Base-by-base conservation (phyloP, 108 stramenopile species). In the Epithemia pelagica region DNA sequence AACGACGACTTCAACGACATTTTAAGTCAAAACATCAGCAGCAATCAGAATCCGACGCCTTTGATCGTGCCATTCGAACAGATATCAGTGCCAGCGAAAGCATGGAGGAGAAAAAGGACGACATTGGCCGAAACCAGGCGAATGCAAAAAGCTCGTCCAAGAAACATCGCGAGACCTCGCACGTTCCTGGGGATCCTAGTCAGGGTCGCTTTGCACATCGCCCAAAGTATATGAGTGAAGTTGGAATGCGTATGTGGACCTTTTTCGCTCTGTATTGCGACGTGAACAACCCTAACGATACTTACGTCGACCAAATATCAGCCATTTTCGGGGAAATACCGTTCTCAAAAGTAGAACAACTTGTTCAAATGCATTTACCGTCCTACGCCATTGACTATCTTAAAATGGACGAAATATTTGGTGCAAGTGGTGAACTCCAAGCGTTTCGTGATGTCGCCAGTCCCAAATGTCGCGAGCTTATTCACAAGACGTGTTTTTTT, bases 391-490 rank as follows among this genome's bases (percentile, higher is more conserved):
- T 28, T 2, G 55, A 62, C 15, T 76, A 75, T 54, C 31, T 78
- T 57, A 58, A 30, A 18, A 24, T 7, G 46, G 22, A 52, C 21
- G 32, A 73, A 28, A 24, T 58, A 52, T 69, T 31, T 59, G 53
- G 28, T 30, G 24, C 28, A 0, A 28, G 51, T 0, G 66, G 59
- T 7, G 73, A 71, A 51, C 33, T 68, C 33, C 37, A 46, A 46
- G 79, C 79, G 0, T 62, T 77, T 62, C 71, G 71, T 1, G 78
- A 84, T 61, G 70, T 72, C 55, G 78, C 83, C 26, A 71, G 68
- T 65, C 73, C 76, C 1, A 59, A 66, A 33, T 69, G 65, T 32
- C 73, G 74, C 32, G 76, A 69, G 1, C 26, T 78, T 2, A 73
- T 84, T 28, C 69, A 76, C 30, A 73, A 73, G n/a, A 56, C 54